A percentile compares a stretch with the other conserved stretches of the same genome.
Evolutionary conservation across 805 yeast genomes (phyloP).

Genomic region (Saccharomycopsis vini): DNA sequence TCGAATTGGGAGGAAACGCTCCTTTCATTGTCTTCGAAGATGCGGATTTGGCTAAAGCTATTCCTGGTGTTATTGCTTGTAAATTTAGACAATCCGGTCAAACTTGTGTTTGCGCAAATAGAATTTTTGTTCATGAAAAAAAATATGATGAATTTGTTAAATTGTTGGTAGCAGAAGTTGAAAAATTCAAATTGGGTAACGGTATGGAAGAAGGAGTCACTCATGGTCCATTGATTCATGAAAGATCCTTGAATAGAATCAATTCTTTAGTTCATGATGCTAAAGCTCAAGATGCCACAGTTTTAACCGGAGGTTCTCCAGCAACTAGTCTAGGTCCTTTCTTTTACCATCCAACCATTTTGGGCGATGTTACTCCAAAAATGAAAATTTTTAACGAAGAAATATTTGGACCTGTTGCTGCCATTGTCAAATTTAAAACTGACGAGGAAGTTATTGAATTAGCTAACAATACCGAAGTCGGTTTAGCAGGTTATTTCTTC

Average conservation of each 20-base stretch:
- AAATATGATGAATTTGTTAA: conserved; percentile 55
- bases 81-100: conserved; percentile 76
- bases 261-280: conserved; percentile 59
- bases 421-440: conserved; percentile 53
- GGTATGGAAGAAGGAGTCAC: conserved; percentile 52
- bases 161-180: conserved; percentile 39
- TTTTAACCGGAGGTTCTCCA: conserved; percentile 51
- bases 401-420: conserved; percentile 77
- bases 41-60: conserved; percentile 58
- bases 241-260: conserved; percentile 53
- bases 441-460: conserved; percentile 52
- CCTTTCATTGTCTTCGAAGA: conserved; percentile 71
- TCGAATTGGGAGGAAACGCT: conserved; percentile 78
- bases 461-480: conserved; percentile 64
- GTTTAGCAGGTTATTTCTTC: conserved; percentile 71
- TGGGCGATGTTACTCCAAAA: conserved; percentile 47
- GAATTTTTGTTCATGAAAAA: conserved; percentile 54
- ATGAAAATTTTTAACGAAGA: conserved; percentile 61
- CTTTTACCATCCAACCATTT: conserved; percentile 61
- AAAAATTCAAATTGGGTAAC: conserved; percentile 45
- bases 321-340: conserved; percentile 48
- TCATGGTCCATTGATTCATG: conserved; percentile 71
- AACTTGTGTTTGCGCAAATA: conserved; percentile 74
- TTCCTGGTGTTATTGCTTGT: conserved; percentile 53
- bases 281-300: conserved; percentile 50